Conservation (phyloP, 2,329 filamentous ascomycete genomes). For the Acephala macrosclerotiorum region DNA sequence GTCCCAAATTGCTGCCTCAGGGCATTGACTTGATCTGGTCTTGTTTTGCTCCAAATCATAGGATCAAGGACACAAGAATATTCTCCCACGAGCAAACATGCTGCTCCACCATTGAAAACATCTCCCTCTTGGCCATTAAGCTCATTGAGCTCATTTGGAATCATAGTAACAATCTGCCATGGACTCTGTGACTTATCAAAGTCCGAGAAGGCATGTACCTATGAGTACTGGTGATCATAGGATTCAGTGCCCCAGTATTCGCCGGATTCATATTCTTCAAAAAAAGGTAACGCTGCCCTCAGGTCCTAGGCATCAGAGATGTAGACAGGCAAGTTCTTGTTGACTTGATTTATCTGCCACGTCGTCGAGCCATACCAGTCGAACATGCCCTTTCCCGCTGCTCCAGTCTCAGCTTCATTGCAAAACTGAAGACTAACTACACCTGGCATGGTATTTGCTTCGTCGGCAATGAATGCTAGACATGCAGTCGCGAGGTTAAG, state of each 20-base stretch:
- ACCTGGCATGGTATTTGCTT: constrained; percentile 3
- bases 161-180: neutral
- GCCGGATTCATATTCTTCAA: constrained; percentile 10
- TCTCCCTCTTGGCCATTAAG: constrained; percentile 5
- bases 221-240: constrained; percentile 4
- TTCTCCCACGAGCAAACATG: constrained; percentile 3
- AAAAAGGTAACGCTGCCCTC: neutral
- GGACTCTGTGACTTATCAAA: neutral
- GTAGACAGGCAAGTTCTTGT: neutral
- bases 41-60: neutral
- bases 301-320: constrained; percentile 10
- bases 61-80: constrained; percentile 11
- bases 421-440: constrained; percentile 7
- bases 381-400: neutral
- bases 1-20: constrained; percentile 4
- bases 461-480: constrained; percentile 1
- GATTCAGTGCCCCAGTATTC: neutral
- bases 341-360: constrained; percentile 6
- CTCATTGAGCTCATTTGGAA: constrained; percentile 7
- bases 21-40: neutral
- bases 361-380: constrained; percentile 6
- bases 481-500: neutral
- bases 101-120: constrained; percentile 9
- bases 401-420: constrained; percentile 4
- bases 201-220: constrained; percentile 8